phyloP scores from a whole-genome alignment of 305 asterid species.

The Rubia peregrina region DNA sequence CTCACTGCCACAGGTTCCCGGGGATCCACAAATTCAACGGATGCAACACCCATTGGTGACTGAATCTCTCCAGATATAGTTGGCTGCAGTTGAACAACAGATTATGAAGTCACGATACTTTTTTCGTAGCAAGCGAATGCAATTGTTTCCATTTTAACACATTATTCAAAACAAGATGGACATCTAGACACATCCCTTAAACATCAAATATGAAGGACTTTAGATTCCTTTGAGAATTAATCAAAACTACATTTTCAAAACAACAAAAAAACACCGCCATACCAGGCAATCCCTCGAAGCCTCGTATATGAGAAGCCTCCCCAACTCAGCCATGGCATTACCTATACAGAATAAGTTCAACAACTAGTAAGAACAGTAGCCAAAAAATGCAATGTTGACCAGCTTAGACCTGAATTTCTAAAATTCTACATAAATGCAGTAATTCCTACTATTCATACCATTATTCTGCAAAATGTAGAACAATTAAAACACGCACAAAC shows the following conservation, averaged over 20 bases:
- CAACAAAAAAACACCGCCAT: not conserved
- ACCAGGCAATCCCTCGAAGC: slow-evolving; percentile 97
- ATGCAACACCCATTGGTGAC: slow-evolving; percentile 72
- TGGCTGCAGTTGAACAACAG: slow-evolving; percentile 41
- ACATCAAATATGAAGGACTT: not conserved
- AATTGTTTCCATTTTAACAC: not conserved
- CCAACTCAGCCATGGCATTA: slow-evolving; percentile 96
- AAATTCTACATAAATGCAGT: not conserved
- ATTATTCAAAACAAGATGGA: not conserved
- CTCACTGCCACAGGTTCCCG: slow-evolving; percentile 90
- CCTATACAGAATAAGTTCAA: slow-evolving; percentile 28
- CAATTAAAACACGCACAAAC: not conserved
- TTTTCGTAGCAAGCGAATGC: not conserved
- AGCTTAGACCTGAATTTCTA: not conserved
- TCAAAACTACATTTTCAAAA: not conserved
- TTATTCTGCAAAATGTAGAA: not conserved
- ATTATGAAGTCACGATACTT: slow-evolving; percentile 12
- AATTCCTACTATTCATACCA: not conserved
- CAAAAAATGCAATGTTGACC: not conserved
- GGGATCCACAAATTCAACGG: slow-evolving; percentile 93
- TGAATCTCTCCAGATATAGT: slow-evolving; percentile 80
- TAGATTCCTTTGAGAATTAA: not conserved
- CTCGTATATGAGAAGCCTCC: slow-evolving; percentile 85
- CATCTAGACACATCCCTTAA: not conserved
- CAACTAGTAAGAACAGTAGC: not conserved